phyloP scores from a whole-genome alignment of 139 green algal species.

The Chlorella sorokiniana region DNA sequence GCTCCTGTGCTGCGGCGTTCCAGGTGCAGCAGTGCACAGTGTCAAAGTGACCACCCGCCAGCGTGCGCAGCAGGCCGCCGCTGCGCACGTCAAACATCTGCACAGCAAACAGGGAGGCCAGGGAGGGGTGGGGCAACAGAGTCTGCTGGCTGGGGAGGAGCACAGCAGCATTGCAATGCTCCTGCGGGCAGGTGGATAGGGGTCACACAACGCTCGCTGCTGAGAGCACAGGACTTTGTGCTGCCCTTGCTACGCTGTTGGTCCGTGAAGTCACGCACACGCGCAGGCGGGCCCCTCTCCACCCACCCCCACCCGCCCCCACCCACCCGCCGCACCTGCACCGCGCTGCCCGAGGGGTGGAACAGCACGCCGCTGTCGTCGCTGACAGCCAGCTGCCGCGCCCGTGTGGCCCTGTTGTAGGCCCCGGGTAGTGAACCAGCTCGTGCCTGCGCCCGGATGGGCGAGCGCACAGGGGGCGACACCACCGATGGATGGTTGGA shows the following conservation, averaged over 20 bases:
- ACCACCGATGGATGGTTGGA: no score
- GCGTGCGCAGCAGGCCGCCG: conserved; percentile 47
- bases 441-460: conserved; percentile 57
- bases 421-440: conserved; percentile 74
- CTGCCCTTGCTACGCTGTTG: no score
- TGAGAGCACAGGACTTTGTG: no score
- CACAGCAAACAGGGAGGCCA: background rate
- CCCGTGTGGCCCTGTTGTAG: conserved; percentile 58
- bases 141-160: background rate
- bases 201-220: no score
- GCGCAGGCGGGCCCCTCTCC: no score
- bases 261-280: no score
- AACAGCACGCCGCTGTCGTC: conserved; percentile 73
- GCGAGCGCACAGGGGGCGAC: no score
- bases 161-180: background rate
- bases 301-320: background rate
- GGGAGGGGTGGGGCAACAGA: background rate
- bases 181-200: background rate
- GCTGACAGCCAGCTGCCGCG: conserved; percentile 65
- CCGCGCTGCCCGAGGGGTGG: conserved; percentile 67
- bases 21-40: conserved; percentile 45
- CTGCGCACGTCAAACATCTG: conserved; percentile 68
- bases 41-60: conserved; percentile 45
- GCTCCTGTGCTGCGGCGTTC: conserved; percentile 50
- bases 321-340: conserved; percentile 14